These are phyloP conservation scores for Mortierella sp. DNA, from an alignment of 371 early-diverging fungal species.

Conservation along the genomic window DNA sequence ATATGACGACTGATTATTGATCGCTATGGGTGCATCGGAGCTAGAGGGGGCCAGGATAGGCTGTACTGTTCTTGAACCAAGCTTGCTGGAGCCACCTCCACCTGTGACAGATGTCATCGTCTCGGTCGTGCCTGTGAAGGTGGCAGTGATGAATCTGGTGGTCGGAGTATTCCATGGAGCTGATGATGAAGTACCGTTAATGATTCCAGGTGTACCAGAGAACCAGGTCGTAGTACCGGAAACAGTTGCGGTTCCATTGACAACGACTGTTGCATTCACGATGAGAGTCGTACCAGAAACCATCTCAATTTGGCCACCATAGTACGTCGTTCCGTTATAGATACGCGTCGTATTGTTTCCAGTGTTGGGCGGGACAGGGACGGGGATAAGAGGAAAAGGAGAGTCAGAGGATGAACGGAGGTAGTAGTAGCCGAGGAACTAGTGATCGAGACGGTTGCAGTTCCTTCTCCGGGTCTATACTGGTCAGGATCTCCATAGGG, in stretches of 20 bases:
- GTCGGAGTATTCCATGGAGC: neutral
- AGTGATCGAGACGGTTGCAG: neutral
- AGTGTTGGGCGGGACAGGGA: neutral
- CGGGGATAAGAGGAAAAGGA: neutral
- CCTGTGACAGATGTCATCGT: too few species aligned
- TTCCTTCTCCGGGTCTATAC: slow-evolving; percentile 13
- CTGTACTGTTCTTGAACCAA: slow-evolving; percentile 5
- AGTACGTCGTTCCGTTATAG: slow-evolving; percentile 25
- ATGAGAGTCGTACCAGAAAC: slow-evolving; percentile 23
- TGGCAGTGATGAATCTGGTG: neutral
- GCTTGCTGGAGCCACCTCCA: too few species aligned
- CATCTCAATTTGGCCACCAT: slow-evolving; percentile 16
- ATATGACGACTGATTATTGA: neutral
- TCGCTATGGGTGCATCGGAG: neutral
- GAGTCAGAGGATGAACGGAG: too few species aligned
- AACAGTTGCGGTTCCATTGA: slow-evolving; percentile 7
- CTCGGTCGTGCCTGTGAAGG: neutral
- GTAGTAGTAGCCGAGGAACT: too few species aligned
- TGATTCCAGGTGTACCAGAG: slow-evolving; percentile 12
- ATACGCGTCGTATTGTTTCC: slow-evolving; percentile 1
- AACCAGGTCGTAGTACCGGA: slow-evolving; percentile 11
- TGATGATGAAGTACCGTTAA: slow-evolving; percentile 8
- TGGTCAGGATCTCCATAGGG: slow-evolving; percentile 14
- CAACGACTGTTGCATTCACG: slow-evolving; percentile 10
- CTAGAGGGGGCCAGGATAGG: slow-evolving; percentile 10